A percentile compares a stretch with the other conserved stretches of the same genome.
Conservation (phyloP, 2,329 filamentous ascomycete species). For the Aspergillus brunneoviolaceus region DNA sequence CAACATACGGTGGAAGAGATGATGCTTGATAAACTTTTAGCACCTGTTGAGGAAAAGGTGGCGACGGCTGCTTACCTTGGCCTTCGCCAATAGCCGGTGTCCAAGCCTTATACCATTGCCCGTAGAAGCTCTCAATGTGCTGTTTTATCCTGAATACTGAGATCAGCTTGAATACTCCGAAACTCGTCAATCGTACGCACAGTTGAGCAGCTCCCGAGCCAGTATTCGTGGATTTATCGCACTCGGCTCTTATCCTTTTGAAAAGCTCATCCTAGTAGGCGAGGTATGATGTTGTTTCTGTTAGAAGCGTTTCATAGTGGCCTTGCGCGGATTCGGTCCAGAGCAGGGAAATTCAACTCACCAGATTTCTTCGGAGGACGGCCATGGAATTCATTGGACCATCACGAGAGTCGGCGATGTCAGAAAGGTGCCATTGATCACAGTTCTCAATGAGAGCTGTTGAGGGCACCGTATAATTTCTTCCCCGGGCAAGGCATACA, state of each 20-base stretch:
- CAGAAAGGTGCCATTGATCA: conserved; percentile 66
- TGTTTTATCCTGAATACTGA: conserved; percentile 49
- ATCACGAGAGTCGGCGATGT: conserved; percentile 65
- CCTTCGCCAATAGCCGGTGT: conserved; percentile 56
- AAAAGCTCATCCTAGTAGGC: conserved; percentile 33
- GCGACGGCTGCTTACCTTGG: conserved; percentile 41
- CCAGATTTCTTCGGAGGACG: conserved; percentile 66
- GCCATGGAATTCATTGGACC: conserved; percentile 71
- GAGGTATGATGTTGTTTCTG: neutral
- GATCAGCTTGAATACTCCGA: neutral
- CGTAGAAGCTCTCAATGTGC: conserved; percentile 65
- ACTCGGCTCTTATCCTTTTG: conserved; percentile 34
- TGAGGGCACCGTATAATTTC: conserved; percentile 67
- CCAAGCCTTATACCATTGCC: conserved; percentile 66
- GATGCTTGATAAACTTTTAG: conserved; percentile 46
- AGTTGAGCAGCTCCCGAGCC: conserved; percentile 34
- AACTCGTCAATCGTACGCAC: conserved; percentile 19
- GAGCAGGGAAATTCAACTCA: conserved; percentile 32
- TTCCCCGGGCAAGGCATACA: conserved; percentile 68
- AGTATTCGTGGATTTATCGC: conserved; percentile 34
- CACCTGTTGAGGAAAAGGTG: conserved; percentile 22
- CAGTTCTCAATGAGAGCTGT: conserved; percentile 66
- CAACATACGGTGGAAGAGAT: conserved; percentile 67
- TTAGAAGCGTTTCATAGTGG: conserved; percentile 9
- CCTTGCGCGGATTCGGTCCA: neutral